These are phyloP conservation scores for Cenococcum geophilum DNA, from an alignment of 495 filamentous ascomycete species.

Conservation along the genomic window DNA sequence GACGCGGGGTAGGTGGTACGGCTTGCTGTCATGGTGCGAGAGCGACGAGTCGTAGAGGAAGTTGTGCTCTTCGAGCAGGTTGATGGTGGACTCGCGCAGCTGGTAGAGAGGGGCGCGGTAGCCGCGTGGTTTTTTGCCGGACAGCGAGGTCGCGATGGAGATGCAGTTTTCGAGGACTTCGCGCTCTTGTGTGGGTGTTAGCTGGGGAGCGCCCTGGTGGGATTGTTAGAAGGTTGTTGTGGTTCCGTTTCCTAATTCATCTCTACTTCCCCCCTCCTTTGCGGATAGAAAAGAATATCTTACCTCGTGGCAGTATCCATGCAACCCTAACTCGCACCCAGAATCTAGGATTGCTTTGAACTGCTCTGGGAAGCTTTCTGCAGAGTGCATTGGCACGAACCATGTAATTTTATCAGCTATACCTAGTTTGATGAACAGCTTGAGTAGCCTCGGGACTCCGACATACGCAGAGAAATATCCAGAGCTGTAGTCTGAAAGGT, in stretches of 20 bases:
- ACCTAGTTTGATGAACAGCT: conserved; percentile 49
- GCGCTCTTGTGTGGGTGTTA: conserved; percentile 52
- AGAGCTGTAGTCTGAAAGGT: conserved; percentile 52
- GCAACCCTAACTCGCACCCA: conserved; percentile 54
- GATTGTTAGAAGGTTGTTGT: conserved; percentile 1
- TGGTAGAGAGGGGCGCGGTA: conserved; percentile 57
- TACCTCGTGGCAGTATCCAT: conserved; percentile 56
- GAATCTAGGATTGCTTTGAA: conserved; percentile 49
- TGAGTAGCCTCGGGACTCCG: conserved; percentile 54
- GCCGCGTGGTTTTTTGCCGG: conserved; percentile 50
- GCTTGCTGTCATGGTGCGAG: conserved; percentile 49
- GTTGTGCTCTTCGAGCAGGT: conserved; percentile 49
- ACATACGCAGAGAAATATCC: conserved; percentile 56
- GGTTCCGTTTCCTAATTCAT: neutral
- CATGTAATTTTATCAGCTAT: conserved; percentile 53
- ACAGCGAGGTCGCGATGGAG: conserved; percentile 43
- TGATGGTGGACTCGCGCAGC: conserved; percentile 49
- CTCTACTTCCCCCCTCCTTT: no score
- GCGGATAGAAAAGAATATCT: neutral
- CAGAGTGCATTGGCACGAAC: conserved; percentile 60
- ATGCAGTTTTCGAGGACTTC: conserved; percentile 54
- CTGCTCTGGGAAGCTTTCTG: conserved; percentile 54
- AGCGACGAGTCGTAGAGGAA: conserved; percentile 55
- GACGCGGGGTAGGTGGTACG: conserved; percentile 47
- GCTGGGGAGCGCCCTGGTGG: conserved; percentile 45